Percentiles rank a stretch among this genome's conserved stretches.
These are phyloP conservation scores for Fusarium goolgardi DNA, from an alignment of 2,329 filamentous ascomycete species.

Conservation along the genomic window DNA sequence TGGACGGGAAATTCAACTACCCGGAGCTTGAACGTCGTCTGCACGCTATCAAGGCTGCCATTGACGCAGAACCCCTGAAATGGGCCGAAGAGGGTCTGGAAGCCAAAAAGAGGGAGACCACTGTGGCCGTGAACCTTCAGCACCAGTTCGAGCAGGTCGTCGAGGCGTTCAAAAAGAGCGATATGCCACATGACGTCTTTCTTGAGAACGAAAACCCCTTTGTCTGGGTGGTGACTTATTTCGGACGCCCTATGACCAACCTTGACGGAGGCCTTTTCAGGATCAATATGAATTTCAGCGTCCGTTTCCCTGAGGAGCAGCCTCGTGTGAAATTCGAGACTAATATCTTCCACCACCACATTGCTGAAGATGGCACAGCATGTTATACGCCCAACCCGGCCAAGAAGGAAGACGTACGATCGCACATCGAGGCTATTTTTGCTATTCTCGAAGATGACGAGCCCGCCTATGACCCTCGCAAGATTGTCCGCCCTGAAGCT, in stretches of 20 bases:
- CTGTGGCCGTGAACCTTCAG: conserved; percentile 83
- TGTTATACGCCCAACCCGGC: conserved; percentile 78
- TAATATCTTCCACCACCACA: conserved; percentile 86
- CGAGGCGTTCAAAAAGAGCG: conserved; percentile 77
- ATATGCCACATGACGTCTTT: conserved; percentile 78
- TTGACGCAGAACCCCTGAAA: conserved; percentile 75
- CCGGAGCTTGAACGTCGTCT: conserved; percentile 77
- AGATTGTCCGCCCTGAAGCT: conserved; percentile 86
- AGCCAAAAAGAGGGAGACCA: conserved; percentile 72
- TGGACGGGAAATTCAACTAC: conserved; percentile 91
- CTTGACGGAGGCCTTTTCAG: conserved; percentile 91
- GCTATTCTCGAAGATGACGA: conserved; percentile 86
- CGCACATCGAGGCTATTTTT: conserved; percentile 87
- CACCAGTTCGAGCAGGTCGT: conserved; percentile 87
- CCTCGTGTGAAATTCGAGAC: conserved; percentile 86
- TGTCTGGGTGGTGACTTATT: conserved; percentile 88
- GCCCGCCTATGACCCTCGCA: conserved; percentile 89
- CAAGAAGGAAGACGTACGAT: conserved; percentile 78
- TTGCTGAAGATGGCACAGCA: conserved; percentile 81
- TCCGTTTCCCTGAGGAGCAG: conserved; percentile 87
- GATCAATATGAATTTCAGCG: conserved; percentile 82
- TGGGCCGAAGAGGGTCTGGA: conserved; percentile 79
- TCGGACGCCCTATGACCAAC: conserved; percentile 91
- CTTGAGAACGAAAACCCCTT: conserved; percentile 88
- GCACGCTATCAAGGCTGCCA: conserved; percentile 71